Conservation (phyloP, 352 stramenopile genomes). For the Plasmopara viticola region DNA sequence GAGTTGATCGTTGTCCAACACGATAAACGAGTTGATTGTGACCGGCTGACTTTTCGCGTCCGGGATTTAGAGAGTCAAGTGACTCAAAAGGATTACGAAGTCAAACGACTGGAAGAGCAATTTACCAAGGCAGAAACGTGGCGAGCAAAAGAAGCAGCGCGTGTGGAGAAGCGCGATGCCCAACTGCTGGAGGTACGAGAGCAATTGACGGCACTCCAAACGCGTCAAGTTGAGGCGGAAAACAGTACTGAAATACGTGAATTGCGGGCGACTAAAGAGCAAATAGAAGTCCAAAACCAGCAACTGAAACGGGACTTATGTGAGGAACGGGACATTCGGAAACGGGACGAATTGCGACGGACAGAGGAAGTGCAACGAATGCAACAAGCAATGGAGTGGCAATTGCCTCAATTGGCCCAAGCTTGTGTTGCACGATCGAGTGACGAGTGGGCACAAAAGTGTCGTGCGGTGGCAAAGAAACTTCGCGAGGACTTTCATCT, state of each 20-base stretch:
- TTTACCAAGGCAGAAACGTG: conserved; percentile 45
- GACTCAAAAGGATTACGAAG: conserved; percentile 50
- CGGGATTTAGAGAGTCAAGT: conserved; percentile 44
- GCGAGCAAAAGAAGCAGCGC: conserved; percentile 39
- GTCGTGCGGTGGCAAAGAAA: conserved; percentile 25
- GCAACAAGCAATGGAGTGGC: conserved; percentile 38
- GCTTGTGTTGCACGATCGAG: conserved; percentile 37
- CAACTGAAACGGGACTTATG: conserved; percentile 27
- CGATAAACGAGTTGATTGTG: conserved; percentile 30
- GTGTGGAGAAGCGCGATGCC: conserved; percentile 43
- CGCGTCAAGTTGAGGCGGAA: conserved; percentile 39
- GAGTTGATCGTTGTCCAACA: conserved; percentile 26
- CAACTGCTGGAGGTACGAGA: conserved; percentile 45
- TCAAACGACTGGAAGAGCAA: conserved; percentile 31
- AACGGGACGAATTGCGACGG: conserved; percentile 28
- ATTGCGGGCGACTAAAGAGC: conserved; percentile 29
- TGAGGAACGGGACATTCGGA: conserved; percentile 28
- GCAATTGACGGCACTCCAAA: conserved; percentile 35
- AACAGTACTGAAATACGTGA: conserved; percentile 39
- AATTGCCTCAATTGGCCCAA: conserved; percentile 47
- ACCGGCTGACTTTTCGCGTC: conserved; percentile 38
- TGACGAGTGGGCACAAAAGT: conserved; percentile 39
- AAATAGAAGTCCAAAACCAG: conserved; percentile 14
- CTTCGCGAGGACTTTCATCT: conserved; percentile 29
- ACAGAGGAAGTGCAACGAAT: conserved; percentile 32